Evolutionary conservation across 2,329 filamentous ascomycete genomes (phyloP).

Genomic region (Curvularia sp.): DNA sequence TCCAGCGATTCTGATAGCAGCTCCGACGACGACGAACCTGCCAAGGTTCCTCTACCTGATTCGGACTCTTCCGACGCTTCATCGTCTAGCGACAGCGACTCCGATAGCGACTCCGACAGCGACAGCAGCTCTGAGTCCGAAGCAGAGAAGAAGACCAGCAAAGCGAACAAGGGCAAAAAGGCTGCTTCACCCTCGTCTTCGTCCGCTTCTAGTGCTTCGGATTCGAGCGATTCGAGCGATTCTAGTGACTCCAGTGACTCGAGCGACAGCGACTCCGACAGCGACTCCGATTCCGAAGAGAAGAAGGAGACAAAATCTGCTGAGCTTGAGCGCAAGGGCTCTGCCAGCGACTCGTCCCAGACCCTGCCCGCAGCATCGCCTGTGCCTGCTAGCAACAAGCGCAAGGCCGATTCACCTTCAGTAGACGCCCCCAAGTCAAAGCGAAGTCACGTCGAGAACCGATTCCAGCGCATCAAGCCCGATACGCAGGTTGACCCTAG

Average conservation of each 20-base stretch:
- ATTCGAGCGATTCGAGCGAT: constrained; percentile 32
- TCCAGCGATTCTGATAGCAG: constrained; percentile 19
- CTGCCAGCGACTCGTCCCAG: constrained; percentile 56
- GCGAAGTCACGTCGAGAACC: constrained; percentile 54
- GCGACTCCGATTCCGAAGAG: constrained; percentile 24
- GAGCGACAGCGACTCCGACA: constrained; percentile 31
- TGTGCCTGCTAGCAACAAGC: constrained; percentile 50
- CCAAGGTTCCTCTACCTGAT: constrained; percentile 38
- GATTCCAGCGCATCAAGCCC: constrained; percentile 78
- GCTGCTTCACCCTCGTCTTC: constrained; percentile 39
- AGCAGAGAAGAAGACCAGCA: constrained; percentile 29
- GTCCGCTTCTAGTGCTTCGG: constrained; percentile 40
- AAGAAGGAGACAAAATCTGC: constrained; percentile 4
- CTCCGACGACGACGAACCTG: constrained; percentile 34
- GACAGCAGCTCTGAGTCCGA: constrained; percentile 30
- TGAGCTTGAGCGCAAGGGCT: constrained; percentile 40
- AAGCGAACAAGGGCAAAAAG: constrained; percentile 33
- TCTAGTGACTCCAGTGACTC: constrained; percentile 39
- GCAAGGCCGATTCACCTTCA: constrained; percentile 47
- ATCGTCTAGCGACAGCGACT: constrained; percentile 30
- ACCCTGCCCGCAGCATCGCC: constrained; percentile 45
- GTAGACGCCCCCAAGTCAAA: constrained; percentile 44
- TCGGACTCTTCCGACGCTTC: constrained; percentile 39
- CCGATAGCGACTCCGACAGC: constrained; percentile 34
- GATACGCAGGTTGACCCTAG: constrained; percentile 71